Conservation (phyloP, 179 eudicot genomes). For the Sideroxylon spinosum region DNA sequence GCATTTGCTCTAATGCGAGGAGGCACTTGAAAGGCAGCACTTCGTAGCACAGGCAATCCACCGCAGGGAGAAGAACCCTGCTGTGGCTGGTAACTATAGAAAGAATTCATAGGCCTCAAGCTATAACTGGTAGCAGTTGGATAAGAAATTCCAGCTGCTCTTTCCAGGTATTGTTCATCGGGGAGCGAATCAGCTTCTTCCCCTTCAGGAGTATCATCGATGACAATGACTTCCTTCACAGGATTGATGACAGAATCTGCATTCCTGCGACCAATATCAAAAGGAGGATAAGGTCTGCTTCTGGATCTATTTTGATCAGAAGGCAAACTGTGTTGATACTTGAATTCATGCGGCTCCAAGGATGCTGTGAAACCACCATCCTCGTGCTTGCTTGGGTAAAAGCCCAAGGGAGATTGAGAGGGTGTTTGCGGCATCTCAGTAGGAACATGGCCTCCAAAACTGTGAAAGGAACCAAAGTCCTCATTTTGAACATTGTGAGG, state of each 20-base stretch:
- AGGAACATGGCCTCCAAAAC: conserved; percentile 15
- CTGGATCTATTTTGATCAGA: conserved; percentile 13
- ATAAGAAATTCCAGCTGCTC: conserved; percentile 15
- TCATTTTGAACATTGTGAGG: conserved; percentile 11
- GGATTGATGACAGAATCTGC: conserved; percentile 5
- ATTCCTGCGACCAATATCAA: background rate
- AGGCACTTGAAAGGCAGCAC: conserved; percentile 21
- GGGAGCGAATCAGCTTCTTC: conserved; percentile 8
- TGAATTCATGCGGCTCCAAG: conserved; percentile 16
- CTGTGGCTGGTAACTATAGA: conserved; percentile 16
- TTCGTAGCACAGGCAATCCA: conserved; percentile 21
- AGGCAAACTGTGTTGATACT: conserved; percentile 12
- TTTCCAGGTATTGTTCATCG: background rate
- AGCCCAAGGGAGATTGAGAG: conserved; percentile 13
- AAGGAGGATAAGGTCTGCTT: conserved; percentile 10
- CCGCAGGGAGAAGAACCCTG: conserved; percentile 11
- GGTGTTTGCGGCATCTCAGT: conserved; percentile 5
- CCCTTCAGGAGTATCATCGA: conserved; percentile 31
- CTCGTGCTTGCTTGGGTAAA: conserved; percentile 10
- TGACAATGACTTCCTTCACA: conserved; percentile 30
- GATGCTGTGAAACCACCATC: conserved; percentile 18
- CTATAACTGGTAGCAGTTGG: conserved; percentile 7
- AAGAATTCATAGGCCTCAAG: conserved; percentile 23
- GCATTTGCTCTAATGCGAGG: conserved; percentile 12
- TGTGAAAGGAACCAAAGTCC: conserved; percentile 10